Conservation (phyloP, 1,284 basidiomycete species). For the Apiotrichum mycotoxinovorans region DNA sequence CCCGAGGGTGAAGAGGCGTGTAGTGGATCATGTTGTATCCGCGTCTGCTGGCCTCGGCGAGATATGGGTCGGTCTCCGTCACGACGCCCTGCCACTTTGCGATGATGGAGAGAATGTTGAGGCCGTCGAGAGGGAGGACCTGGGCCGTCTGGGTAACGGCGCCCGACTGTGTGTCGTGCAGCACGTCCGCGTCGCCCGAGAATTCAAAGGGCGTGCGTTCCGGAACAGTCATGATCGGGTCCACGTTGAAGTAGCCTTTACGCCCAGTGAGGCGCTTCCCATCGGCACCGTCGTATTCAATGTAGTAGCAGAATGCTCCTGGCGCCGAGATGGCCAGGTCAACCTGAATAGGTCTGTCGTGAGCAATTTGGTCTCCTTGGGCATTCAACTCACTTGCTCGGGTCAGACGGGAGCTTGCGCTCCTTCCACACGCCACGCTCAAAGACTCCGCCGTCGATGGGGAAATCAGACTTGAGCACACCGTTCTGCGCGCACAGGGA, state of each 20-base stretch:
- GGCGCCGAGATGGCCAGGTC: constrained; percentile 92
- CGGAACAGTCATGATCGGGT: constrained; percentile 75
- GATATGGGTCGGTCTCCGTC: constrained; percentile 68
- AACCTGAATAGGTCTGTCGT: constrained; percentile 75
- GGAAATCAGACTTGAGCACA: constrained; percentile 89
- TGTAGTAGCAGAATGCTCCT: constrained; percentile 87
- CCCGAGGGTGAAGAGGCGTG: constrained; percentile 85
- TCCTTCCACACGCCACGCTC: constrained; percentile 70
- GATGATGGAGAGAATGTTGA: constrained; percentile 80
- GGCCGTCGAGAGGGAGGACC: constrained; percentile 70
- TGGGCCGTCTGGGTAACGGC: constrained; percentile 52
- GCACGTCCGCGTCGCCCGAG: constrained; percentile 26
- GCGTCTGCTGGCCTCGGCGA: constrained; percentile 73
- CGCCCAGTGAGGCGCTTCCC: constrained; percentile 64
- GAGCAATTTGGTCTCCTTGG: neutral
- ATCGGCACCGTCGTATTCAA: constrained; percentile 71
- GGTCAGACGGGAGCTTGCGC: constrained; percentile 53
- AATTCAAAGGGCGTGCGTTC: constrained; percentile 61
- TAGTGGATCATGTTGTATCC: constrained; percentile 97
- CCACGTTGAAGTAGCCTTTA: constrained; percentile 91
- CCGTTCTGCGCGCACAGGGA: constrained; percentile 83
- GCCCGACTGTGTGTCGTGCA: constrained; percentile 53
- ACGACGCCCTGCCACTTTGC: constrained; percentile 95
- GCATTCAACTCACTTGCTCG: constrained; percentile 56
- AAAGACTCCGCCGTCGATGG: constrained; percentile 81